phyloP scores from a whole-genome alignment of 768 basidiomycete genomes.

The Dioszegia crocea region DNA sequence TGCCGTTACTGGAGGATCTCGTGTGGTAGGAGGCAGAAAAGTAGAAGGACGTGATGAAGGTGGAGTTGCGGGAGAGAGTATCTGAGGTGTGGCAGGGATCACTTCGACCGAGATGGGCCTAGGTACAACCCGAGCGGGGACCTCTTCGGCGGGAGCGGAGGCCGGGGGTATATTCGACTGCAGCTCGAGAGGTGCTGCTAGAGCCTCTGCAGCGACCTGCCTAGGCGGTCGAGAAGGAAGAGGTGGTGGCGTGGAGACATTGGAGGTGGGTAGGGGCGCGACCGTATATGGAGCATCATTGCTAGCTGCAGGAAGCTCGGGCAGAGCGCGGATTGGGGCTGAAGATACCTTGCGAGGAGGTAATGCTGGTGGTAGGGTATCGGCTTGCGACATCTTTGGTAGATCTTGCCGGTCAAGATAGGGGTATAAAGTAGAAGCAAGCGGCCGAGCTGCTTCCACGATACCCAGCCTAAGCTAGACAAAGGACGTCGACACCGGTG shows the following conservation, averaged over 20 bases:
- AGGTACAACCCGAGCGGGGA: not conserved
- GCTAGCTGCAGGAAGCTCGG: too few species aligned
- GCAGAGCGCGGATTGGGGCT: too few species aligned
- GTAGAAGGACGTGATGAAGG: not conserved
- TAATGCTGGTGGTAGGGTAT: not conserved
- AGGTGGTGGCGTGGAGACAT: not conserved
- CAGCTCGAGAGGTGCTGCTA: not conserved
- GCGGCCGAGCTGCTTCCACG: too few species aligned
- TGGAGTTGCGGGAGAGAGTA: not conserved
- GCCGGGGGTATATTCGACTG: not conserved
- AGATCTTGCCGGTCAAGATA: not conserved
- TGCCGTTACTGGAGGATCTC: not conserved
- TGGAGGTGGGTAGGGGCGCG: not conserved
- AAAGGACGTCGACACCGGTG: too few species aligned
- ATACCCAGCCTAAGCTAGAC: too few species aligned
- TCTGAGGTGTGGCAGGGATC: constrained; percentile 8
- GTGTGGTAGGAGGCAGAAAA: not conserved
- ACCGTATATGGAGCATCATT: too few species aligned
- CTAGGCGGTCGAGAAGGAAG: not conserved
- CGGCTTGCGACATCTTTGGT: not conserved
- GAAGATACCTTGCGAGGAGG: not conserved
- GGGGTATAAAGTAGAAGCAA: too few species aligned
- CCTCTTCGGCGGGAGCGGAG: not conserved
- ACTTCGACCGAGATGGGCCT: constrained; percentile 6
- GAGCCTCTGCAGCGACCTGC: not conserved